Evolutionary conservation across 108 stramenopile species (phyloP).

Genomic region (Poteriospumella lacustris): DNA sequence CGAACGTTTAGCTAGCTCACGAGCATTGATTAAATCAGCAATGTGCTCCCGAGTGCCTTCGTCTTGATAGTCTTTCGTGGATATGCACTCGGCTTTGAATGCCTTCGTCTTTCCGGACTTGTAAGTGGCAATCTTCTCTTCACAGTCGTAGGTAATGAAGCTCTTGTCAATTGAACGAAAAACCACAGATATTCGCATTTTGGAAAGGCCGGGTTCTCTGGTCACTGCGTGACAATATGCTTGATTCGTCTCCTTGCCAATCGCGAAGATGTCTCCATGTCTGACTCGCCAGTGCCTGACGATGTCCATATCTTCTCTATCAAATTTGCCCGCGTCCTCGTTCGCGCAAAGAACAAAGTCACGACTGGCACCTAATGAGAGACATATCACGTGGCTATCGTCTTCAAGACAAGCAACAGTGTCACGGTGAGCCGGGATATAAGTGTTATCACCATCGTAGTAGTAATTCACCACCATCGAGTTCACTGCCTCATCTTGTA

Average conservation of each 20-base stretch:
- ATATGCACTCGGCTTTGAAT: background rate
- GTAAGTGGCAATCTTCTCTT: background rate
- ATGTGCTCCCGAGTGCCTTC: background rate
- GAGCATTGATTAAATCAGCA: background rate
- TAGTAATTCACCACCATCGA: constrained; percentile 25
- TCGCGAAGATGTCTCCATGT: constrained; percentile 4
- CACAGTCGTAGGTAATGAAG: background rate
- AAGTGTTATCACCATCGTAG: background rate
- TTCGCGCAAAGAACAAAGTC: constrained; percentile 13
- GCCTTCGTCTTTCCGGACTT: background rate
- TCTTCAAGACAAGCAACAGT: background rate
- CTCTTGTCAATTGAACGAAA: constrained; percentile 16
- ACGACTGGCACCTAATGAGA: background rate
- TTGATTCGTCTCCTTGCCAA: constrained; percentile 13
- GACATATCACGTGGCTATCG: background rate
- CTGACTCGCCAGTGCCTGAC: background rate
- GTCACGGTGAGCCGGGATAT: constrained; percentile 27
- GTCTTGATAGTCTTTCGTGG: background rate
- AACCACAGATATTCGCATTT: background rate
- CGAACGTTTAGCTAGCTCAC: background rate
- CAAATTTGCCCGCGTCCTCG: background rate
- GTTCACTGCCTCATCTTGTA: background rate
- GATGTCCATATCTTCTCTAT: background rate
- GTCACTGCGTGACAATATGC: background rate
- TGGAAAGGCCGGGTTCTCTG: background rate